phyloP scores from a whole-genome alignment of 2,329 filamentous ascomycete genomes.

The Apiospora saccharicola region DNA sequence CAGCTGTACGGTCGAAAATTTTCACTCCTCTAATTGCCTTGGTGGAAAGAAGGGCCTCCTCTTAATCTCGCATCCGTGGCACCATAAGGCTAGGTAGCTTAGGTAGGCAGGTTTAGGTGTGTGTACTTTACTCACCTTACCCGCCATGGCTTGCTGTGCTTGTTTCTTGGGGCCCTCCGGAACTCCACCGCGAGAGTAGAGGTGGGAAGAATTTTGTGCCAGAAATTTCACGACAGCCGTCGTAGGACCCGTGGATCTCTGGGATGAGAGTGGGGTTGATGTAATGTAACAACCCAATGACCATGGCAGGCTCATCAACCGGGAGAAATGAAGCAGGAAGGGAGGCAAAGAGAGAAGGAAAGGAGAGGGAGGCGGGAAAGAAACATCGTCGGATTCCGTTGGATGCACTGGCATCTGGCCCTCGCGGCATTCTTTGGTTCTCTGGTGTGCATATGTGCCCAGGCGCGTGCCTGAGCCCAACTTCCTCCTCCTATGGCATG shows the following conservation, averaged over 20 bases:
- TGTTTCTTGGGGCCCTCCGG: background rate
- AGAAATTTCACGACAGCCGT: conserved; percentile 14
- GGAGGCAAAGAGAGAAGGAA: background rate
- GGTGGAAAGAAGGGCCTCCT: background rate
- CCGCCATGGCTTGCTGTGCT: background rate
- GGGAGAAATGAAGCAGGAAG: background rate
- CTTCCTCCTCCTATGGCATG: conserved; percentile 2
- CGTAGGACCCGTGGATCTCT: conserved; percentile 18
- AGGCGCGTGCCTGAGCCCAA: conserved; percentile 7
- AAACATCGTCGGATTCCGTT: conserved; percentile 20
- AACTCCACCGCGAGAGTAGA: background rate
- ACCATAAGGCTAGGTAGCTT: background rate
- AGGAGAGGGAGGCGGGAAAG: background rate
- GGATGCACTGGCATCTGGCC: background rate
- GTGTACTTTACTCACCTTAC: conserved; percentile 10
- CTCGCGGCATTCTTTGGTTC: background rate
- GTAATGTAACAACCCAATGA: background rate
- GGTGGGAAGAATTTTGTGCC: conserved; percentile 18
- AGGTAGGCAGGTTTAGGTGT: background rate
- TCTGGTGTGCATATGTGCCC: background rate
- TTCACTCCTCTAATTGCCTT: background rate
- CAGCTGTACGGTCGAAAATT: conserved; percentile 3
- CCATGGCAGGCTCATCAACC: background rate
- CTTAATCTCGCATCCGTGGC: background rate
- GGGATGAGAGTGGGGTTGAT: background rate